Evolutionary conservation across 1,139 yeast species (phyloP), one percentile per base, ranked within the genome.

Genomic region (Kazachstania sp.): DNA sequence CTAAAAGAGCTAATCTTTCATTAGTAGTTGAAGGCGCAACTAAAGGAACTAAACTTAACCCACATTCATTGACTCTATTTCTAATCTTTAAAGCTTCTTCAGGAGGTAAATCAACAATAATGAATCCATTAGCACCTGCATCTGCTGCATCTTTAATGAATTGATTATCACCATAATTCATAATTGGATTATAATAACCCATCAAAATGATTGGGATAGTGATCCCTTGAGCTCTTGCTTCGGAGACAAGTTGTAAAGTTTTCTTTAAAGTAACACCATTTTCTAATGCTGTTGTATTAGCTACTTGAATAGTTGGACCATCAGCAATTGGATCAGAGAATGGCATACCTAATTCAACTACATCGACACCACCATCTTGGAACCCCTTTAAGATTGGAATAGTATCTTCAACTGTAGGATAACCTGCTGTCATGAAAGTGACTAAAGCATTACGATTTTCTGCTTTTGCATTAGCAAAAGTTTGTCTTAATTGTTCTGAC

Each of bases 281-380:
- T 31, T 78, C 75, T 55, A 92, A 74, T 12, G 98, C 94, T 20
- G 70, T 72, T 34, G 78, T 78, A 68, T 90, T 90, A 37, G 97
- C 87, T 36, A 73, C 79, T 69, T 92, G 98, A 59, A 92, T 92
- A 15, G 95, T 87, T 37, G 97, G 95, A 42, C 99, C 99, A 66
- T 92, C 99, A 39, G 97, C 99, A 61, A 92, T 87, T 39, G 99
- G 98, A 65, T 92, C 99, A n/a, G 96, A 83, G 66, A 92, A 92
- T 39, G 99, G 99, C 63, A 94, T 72, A 52, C 99, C 98, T 45
- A 92, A 71, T 70, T 92, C 99, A 56, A 92, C 86, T 53, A 92
- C 77, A 64, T 92, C 98, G 20, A 86, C 94, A 51, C 99, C 99
- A 54, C 95, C 97, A 41, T 78, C 85, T 71, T 92, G 97, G 71